phyloP scores from a whole-genome alignment of 2,329 filamentous ascomycete species.

The Elsinoe ampelina region DNA sequence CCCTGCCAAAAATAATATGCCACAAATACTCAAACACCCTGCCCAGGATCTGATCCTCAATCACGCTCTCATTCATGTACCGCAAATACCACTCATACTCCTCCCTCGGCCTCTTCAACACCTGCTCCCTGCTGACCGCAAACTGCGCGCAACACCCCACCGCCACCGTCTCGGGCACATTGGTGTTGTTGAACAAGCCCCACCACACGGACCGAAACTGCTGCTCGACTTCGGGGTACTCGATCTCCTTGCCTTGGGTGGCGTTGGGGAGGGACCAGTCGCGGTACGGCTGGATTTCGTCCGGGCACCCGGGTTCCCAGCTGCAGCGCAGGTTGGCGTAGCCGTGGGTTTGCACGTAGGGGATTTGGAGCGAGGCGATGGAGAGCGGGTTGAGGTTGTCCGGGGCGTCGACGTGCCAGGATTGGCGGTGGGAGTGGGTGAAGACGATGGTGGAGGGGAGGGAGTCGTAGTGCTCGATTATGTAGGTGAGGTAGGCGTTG shows the following conservation, averaged over 20 bases:
- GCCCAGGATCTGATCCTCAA: slow-evolving; percentile 43
- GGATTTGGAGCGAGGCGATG: slow-evolving; percentile 32
- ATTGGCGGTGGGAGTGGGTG: slow-evolving; percentile 23
- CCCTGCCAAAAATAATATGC: slow-evolving; percentile 41
- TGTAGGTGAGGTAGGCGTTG: slow-evolving; percentile 40
- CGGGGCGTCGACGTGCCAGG: slow-evolving; percentile 23
- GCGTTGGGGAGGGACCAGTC: slow-evolving; percentile 20
- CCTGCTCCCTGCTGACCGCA: slow-evolving; percentile 40
- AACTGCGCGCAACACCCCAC: slow-evolving; percentile 49
- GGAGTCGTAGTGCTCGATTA: slow-evolving; percentile 37
- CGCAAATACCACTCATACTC: slow-evolving; percentile 42
- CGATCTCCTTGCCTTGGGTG: slow-evolving; percentile 26
- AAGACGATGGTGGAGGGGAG: slow-evolving; percentile 24
- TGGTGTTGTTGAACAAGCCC: slow-evolving; percentile 36
- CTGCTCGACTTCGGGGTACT: slow-evolving; percentile 38
- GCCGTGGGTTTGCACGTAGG: slow-evolving; percentile 40
- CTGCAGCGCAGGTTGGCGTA: slow-evolving; percentile 48
- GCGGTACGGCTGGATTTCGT: slow-evolving; percentile 39
- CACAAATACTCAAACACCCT: slow-evolving; percentile 51
- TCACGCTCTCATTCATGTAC: slow-evolving; percentile 40
- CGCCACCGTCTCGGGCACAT: slow-evolving; percentile 38
- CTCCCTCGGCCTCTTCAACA: slow-evolving; percentile 35
- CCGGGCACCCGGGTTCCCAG: slow-evolving; percentile 44
- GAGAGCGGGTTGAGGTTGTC: slow-evolving; percentile 21
- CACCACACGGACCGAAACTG: slow-evolving; percentile 42